A percentile compares a stretch with the other conserved stretches of the same genome.
Evolutionary conservation across 2,329 filamentous ascomycete genomes (phyloP).

Genomic region (Escovopsis sp.): DNA sequence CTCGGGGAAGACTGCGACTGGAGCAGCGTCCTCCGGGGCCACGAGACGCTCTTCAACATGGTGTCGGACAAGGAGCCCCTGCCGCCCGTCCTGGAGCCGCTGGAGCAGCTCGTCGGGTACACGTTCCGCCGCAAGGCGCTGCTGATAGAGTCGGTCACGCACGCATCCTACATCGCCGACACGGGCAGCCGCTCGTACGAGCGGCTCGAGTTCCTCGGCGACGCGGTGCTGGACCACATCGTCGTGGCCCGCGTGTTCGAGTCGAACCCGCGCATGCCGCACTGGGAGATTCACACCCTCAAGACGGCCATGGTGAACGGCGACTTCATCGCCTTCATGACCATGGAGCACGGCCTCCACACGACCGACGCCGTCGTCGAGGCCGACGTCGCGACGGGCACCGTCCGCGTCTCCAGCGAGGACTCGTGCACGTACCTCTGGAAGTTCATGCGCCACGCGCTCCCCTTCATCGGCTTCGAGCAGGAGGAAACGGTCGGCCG

Average conservation of each 20-base stretch:
- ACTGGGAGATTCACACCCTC: conserved; percentile 57
- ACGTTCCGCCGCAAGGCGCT: conserved; percentile 52
- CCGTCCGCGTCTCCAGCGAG: conserved; percentile 6
- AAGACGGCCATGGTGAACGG: conserved; percentile 67
- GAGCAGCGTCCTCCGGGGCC: conserved; percentile 28
- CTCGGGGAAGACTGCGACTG: conserved; percentile 41
- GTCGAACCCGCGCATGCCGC: conserved; percentile 24
- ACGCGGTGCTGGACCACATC: conserved; percentile 69
- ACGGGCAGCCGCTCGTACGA: conserved; percentile 36
- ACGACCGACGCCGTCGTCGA: conserved; percentile 10
- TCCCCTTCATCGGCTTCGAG: conserved; percentile 29
- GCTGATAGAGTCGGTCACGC: conserved; percentile 68
- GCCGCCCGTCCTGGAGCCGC: conserved; percentile 26
- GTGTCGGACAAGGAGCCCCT: conserved; percentile 22
- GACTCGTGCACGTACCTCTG: conserved; percentile 36
- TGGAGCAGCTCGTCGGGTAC: conserved; percentile 59
- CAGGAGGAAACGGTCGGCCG: conserved; percentile 29
- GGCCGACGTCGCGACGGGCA: conserved; percentile 3
- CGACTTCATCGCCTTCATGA: conserved; percentile 63
- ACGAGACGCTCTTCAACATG: conserved; percentile 27
- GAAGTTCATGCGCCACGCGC: conserved; percentile 52
- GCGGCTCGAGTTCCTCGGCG: conserved; percentile 76
- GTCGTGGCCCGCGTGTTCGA: conserved; percentile 49
- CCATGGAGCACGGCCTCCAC: conserved; percentile 33
- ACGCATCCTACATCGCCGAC: conserved; percentile 44